Evolutionary conservation across 352 stramenopile species (phyloP), one percentile per base, ranked within the genome.

Genomic region (Albugo laibachii): DNA sequence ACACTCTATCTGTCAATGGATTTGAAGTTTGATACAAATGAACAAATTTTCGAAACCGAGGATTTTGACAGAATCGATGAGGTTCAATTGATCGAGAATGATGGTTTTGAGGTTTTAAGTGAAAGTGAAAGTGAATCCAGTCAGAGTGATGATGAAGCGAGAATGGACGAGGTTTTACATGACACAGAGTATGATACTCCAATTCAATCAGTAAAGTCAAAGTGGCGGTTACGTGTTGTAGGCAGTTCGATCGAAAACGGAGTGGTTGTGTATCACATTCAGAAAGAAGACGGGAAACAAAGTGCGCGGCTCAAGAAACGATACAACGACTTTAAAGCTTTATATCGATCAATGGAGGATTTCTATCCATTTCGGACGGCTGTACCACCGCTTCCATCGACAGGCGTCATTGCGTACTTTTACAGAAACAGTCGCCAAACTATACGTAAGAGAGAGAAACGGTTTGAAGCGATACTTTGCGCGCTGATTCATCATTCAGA

Each of bases 251-350:
- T 40, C 12, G 46, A 57, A 16, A 57, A 67, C 10, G 60, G 58
- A 14, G 51, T 73, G 18, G 58, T 69, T 24, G 5, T 61, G 40
- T 73, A 73, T 42, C 58, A 69, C 34, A 49, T 73, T 15, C 60
- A 73, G 47, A 50, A 60, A 36, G 55, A 56, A 20, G 52, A 65
- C 40, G 54, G 19, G 19, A 24, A 24, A 43, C 38, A 43, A 41
- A n/a, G 36, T 14, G 34, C 52, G 8, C 61, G 59, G 0, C 11
- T 70, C 13, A 36, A 55, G 42, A 57, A 58, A 16, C 67, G 70
- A n/a, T 83, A 77, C 54, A 68, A 56, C 0, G 54, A 63, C 15
- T 83, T 83, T 47, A 61, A 48, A 15, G 63, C 70, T n/a, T 58
- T 82, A 55, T 60, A 75, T 55, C 38, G 42, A 14, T 61, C 66